phyloP scores from a whole-genome alignment of 768 basidiomycete species.

The Naganishia vaughanmartiniae region DNA sequence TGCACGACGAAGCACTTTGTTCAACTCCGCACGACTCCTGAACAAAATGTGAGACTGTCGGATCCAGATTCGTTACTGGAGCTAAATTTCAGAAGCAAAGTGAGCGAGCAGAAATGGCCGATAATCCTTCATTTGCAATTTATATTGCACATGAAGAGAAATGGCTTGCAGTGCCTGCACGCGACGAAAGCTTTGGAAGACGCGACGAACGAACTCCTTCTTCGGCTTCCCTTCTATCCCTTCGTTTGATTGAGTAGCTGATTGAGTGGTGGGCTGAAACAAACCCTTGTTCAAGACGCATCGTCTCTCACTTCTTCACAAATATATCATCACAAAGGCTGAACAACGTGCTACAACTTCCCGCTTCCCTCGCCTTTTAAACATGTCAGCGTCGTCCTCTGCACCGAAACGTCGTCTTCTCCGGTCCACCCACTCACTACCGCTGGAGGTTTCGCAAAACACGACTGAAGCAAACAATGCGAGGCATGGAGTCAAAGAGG shows the following conservation, averaged over 20 bases:
- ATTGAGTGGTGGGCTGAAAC: conserved; percentile 9
- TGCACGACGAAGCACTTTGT: too few relatives aligned
- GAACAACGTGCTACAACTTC: not conserved
- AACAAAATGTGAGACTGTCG: conserved; percentile 16
- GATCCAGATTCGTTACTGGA: not conserved
- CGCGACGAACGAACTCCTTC: too few relatives aligned
- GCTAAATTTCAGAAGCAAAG: not conserved
- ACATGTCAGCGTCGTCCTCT: not conserved
- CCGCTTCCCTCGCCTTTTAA: not conserved
- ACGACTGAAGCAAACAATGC: conserved; percentile 15
- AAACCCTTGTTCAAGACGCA: not conserved
- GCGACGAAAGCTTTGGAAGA: not conserved
- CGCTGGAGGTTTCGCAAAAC: not conserved
- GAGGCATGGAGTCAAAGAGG: conserved; percentile 18
- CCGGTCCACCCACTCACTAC: conserved; percentile 4
- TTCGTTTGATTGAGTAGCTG: not conserved
- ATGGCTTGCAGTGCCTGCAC: not conserved
- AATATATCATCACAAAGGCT: too few relatives aligned
- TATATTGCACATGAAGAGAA: conserved; percentile 11
- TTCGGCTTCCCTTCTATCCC: too few relatives aligned
- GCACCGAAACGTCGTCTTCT: conserved; percentile 13
- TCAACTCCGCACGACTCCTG: too few relatives aligned
- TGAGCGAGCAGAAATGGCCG: not conserved
- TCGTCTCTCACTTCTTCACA: too few relatives aligned
- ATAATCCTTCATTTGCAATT: not conserved